Percentiles rank a stretch among this genome's conserved stretches.
phyloP scores from a whole-genome alignment of 2,329 filamentous ascomycete genomes.

The Beauveria asiatica region DNA sequence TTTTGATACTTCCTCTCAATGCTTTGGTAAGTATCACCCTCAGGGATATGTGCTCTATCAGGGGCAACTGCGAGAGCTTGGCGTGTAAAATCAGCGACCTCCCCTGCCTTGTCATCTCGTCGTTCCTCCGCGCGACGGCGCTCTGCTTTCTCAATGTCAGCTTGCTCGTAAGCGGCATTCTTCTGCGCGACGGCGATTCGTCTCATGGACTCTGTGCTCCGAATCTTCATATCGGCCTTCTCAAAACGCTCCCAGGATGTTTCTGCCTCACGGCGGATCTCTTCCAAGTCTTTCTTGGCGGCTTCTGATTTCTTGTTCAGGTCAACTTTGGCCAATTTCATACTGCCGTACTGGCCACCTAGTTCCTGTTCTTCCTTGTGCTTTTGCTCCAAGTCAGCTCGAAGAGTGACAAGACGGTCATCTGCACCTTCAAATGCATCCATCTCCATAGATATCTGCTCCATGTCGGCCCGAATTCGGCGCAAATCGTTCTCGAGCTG shows the following conservation, averaged over 20 bases:
- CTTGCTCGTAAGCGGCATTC: slow-evolving; percentile 47
- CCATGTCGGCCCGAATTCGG: slow-evolving; percentile 50
- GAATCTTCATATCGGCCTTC: slow-evolving; percentile 48
- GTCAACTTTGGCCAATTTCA: slow-evolving; percentile 39
- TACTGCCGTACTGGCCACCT: slow-evolving; percentile 46
- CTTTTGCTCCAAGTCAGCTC: slow-evolving; percentile 46
- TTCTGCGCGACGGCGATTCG: slow-evolving; percentile 49
- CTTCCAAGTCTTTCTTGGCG: slow-evolving; percentile 28
- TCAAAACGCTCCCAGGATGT: slow-evolving; percentile 38
- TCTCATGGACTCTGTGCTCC: slow-evolving; percentile 39
- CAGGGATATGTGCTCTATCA: slow-evolving; percentile 52
- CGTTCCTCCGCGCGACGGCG: slow-evolving; percentile 38
- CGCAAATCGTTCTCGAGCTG: slow-evolving; percentile 47
- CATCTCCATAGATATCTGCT: slow-evolving; percentile 45
- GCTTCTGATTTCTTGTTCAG: slow-evolving; percentile 36
- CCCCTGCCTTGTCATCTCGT: slow-evolving; percentile 35
- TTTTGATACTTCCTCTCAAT: slow-evolving; percentile 46
- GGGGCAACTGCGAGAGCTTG: slow-evolving; percentile 47
- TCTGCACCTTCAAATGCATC: slow-evolving; percentile 61
- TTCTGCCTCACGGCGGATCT: slow-evolving; percentile 26
- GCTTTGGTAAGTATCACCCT: slow-evolving; percentile 52
- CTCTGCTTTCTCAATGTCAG: slow-evolving; percentile 40
- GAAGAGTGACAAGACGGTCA: slow-evolving; percentile 52
- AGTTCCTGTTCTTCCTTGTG: slow-evolving; percentile 41
- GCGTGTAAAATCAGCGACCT: slow-evolving; percentile 44